Evolutionary conservation across 257 asterid species (phyloP), one percentile per base, ranked within the genome.

Genomic region (Ligustrum vulgare): DNA sequence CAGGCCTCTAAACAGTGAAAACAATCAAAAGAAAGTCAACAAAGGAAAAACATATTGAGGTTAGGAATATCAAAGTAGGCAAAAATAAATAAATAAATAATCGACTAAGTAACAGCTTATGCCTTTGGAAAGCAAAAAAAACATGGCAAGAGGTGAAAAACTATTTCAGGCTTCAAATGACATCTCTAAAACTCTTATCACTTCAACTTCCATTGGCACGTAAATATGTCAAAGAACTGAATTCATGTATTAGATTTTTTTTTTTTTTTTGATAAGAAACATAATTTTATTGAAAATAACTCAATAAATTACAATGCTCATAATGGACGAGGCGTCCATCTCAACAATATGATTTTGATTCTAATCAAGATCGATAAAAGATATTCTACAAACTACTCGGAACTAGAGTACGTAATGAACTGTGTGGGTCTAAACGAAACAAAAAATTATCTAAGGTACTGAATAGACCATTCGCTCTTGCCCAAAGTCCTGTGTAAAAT

Each of bases 1-100:
- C 98, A 73, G 87, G 88, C 83, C 96, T 89, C 99, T 95, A 92
- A 68, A 72, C 71, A 64, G 78, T 77, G 33, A 70, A 67, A 76
- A 82, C 5, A 37, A 22, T 33, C 79, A 73, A 54, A 63, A 22
- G 69, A 45, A 63, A 68, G 78, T 84, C 71, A 71, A 71, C 35
- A 47, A 67, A 37, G 35, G 54, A 66, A 64, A 74, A 70, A 67
- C 49, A 63, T 77, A 74, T 75, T 68, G 58, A 60, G 77, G 72
- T 43, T 31, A 68, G 70, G 72, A 74, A 58, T 37, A 64, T 60
- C 36, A 60, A 60, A 73, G 64, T 43, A 60, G 68, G 60, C 63
- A 63, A 67, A 72, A 41, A 66, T 37, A 36, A 23, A 72, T n/a
- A 73, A 67, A 28, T 28, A 28, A 64, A 72, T 31, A 67, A 67